phyloP scores from a whole-genome alignment of 2,329 filamentous ascomycete species.

The Colletotrichum sp. region DNA sequence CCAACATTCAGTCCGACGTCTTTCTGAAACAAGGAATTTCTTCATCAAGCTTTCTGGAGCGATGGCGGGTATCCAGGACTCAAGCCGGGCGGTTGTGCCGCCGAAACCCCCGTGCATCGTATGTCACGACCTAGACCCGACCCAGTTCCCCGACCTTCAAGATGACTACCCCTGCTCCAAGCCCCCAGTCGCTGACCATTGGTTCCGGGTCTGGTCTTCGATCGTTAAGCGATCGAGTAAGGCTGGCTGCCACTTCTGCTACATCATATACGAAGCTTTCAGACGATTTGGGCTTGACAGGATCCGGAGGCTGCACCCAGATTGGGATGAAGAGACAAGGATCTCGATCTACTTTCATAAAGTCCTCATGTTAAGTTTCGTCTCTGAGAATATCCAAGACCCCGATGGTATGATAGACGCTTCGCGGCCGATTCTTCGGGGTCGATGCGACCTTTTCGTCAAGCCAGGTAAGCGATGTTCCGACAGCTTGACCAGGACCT shows the following conservation, averaged over 20 bases:
- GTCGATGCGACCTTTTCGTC: background rate
- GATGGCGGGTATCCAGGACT: background rate
- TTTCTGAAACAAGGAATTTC: background rate
- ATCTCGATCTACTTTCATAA: background rate
- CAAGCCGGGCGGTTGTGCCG: fast-evolving
- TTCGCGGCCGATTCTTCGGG: background rate
- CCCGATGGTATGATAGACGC: fast-evolving
- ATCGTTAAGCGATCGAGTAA: background rate
- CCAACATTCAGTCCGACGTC: background rate
- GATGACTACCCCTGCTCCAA: background rate
- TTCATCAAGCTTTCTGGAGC: fast-evolving
- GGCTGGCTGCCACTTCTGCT: conserved; percentile 4
- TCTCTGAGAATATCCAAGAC: background rate
- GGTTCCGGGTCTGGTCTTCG: background rate
- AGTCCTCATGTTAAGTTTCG: background rate
- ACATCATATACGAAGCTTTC: background rate
- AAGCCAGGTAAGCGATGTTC: background rate
- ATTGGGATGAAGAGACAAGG: background rate
- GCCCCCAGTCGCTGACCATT: background rate
- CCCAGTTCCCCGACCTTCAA: background rate
- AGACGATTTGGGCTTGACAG: background rate
- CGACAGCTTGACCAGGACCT: background rate
- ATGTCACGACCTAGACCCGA: background rate
- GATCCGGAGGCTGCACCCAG: background rate
- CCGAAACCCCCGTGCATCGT: background rate